Base-by-base conservation (phyloP, 75 land plant genomes). In the Pinus taeda region DNA sequence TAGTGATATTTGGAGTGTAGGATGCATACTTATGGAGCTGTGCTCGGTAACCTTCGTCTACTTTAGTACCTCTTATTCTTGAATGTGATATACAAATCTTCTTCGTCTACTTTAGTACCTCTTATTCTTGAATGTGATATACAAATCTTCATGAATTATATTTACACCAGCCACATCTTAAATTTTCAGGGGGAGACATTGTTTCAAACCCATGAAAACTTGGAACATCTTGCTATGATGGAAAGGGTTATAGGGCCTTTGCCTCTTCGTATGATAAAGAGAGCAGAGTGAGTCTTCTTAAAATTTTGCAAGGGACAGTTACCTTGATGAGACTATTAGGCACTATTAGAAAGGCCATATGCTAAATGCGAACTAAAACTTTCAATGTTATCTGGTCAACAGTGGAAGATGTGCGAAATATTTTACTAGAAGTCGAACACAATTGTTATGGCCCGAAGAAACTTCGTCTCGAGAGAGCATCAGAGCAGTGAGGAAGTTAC, bases 1-100 rank as follows among this genome's bases (percentile, higher is more conserved):
- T 78, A 93, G 98, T 85, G 98, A 95, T 81, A 22, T 95, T 55
- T 95, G 98, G 96, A 95, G 98, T 77, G 82, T 93, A 21, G 98
- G 98, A 71, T 95, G 96, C 87, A 95, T 95, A 58, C 88, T 95
- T 73, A 87, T 93, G 59, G 98, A 95, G 77, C 87, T 95, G 59
- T 95, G 92, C 79, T 88, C 98, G 75, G 96, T 95, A 77, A 88
- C 18, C 22, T 49, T 33, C 33, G 33, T 56, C 6, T 75, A 57
- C 21, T 17, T 36, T 70, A 36, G 13, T 37, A 39, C 39, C 5
- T 12, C 13, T 24, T 17, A 36, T 33, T 30, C 7, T 29, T n/a
- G 39, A 36, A 3, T 17, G 3, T 59, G 17, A 42, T 70, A 39
- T 36, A 20, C 11, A n/a, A n/a, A n/a, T n/a, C n/a, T n/a, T n/a